Conservation (phyloP, 225 moss, liverwort and hornwort genomes). For the Antitrichia curtipendula region DNA sequence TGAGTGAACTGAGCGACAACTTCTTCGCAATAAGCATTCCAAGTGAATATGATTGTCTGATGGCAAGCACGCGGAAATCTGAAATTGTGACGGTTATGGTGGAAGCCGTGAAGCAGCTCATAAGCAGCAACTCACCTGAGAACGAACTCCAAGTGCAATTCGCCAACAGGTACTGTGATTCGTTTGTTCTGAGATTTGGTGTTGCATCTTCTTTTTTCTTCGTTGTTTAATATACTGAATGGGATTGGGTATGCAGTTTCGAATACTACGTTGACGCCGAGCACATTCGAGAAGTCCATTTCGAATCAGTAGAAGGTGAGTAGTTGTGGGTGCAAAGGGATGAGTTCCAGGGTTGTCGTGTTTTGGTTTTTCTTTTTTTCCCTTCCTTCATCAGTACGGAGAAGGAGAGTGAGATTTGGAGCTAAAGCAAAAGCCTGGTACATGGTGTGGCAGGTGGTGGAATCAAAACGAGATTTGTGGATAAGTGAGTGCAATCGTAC, state of each 20-base stretch:
- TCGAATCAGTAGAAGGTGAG: conserved; percentile 52
- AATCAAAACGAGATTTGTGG: conserved; percentile 73
- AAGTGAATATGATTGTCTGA: conserved; percentile 68
- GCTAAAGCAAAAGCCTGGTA: neutral
- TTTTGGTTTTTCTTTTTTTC: neutral
- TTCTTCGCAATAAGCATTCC: conserved; percentile 18
- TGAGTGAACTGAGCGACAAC: neutral
- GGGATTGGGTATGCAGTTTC: conserved; percentile 56
- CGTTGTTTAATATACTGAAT: neutral
- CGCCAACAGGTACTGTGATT: conserved; percentile 42
- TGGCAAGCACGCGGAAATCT: conserved; percentile 79
- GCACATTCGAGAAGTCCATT: conserved; percentile 34
- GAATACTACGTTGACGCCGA: conserved; percentile 78
- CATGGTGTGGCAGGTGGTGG: conserved; percentile 44
- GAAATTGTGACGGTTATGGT: conserved; percentile 76
- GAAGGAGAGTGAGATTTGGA: neutral
- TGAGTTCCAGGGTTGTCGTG: neutral
- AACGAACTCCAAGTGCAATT: conserved; percentile 52
- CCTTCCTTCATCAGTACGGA: neutral
- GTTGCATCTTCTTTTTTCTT: neutral
- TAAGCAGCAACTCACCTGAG: conserved; percentile 7
- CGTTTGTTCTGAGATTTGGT: neutral
- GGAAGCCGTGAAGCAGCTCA: conserved; percentile 68
- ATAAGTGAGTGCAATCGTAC: conserved; percentile 21
- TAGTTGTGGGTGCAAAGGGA: neutral